These are phyloP conservation scores for Hanseniaspora occidentalis DNA, from an alignment of 805 yeast genomes.

Conservation along the genomic window DNA sequence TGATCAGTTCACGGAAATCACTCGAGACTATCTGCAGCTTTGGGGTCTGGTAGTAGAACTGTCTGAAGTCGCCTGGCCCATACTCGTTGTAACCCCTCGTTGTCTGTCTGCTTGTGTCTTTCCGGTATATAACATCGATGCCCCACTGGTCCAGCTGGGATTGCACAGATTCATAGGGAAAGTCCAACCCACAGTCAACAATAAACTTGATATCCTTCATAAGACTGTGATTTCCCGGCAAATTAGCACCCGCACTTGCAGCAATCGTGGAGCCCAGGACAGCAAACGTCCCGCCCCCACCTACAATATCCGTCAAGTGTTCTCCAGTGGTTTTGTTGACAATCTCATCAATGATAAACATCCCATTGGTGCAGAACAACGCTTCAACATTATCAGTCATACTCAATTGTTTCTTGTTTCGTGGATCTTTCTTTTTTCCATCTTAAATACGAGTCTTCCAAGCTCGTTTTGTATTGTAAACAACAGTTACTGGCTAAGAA, in stretches of 20 bases:
- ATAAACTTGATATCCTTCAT: slow-evolving; percentile 42
- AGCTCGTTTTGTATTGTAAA: not conserved
- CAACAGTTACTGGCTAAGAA: not conserved
- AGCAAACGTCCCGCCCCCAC: slow-evolving; percentile 87
- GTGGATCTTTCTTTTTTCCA: not conserved
- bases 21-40: slow-evolving; percentile 44
- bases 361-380: slow-evolving; percentile 60
- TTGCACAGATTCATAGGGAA: slow-evolving; percentile 37
- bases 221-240: slow-evolving; percentile 28
- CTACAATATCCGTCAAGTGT: slow-evolving; percentile 43
- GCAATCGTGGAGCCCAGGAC: slow-evolving; percentile 45
- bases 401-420: not conserved
- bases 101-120: slow-evolving; percentile 41
- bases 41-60: slow-evolving; percentile 50
- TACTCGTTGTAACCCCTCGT: slow-evolving; percentile 77
- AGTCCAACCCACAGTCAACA: slow-evolving; percentile 71
- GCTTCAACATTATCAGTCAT: slow-evolving; percentile 2
- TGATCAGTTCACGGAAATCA: slow-evolving; percentile 28
- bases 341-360: slow-evolving; percentile 85
- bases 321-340: slow-evolving; percentile 26
- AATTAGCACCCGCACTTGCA: slow-evolving; percentile 26
- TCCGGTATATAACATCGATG: slow-evolving; percentile 45
- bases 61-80: slow-evolving; percentile 45
- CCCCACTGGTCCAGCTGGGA: slow-evolving; percentile 44
- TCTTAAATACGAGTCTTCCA: not conserved